Conservation (phyloP, 257 asterid species). For the Cruciata laevipes region DNA sequence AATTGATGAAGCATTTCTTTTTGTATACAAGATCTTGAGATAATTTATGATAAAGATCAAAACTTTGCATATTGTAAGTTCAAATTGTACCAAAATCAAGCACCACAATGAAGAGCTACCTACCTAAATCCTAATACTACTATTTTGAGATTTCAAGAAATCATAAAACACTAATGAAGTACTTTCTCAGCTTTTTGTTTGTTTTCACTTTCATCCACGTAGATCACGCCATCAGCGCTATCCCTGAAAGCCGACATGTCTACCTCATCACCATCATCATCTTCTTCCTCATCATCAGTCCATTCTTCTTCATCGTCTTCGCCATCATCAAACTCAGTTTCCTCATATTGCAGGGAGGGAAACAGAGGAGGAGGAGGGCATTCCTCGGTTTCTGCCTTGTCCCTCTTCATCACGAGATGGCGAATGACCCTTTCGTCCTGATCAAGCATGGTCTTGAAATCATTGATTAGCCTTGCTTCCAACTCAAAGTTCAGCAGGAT, state of each 20-base stretch:
- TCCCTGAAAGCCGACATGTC: conserved; percentile 32
- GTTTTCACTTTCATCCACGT: conserved; percentile 17
- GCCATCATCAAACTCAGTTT: conserved; percentile 23
- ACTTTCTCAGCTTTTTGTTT: conserved; percentile 19
- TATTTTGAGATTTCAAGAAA: background rate
- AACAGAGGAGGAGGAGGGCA: conserved; percentile 94
- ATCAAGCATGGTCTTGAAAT: conserved; percentile 84
- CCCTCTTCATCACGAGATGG: conserved; percentile 86
- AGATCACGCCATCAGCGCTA: conserved; percentile 17
- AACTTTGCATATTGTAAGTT: background rate
- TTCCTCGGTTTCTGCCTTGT: conserved; percentile 73
- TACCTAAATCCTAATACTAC: background rate
- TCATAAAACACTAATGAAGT: background rate
- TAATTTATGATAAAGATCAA: background rate
- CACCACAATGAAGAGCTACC: background rate
- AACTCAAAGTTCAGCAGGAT: conserved; percentile 82
- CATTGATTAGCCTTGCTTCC: conserved; percentile 74
- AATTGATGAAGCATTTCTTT: background rate
- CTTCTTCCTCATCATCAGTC: conserved; percentile 1
- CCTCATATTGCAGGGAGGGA: conserved; percentile 30
- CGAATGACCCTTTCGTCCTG: conserved; percentile 82
- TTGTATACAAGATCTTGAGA: background rate
- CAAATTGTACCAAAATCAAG: background rate
- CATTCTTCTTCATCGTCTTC: conserved; percentile 31
- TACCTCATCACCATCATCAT: conserved; percentile 30